Percentiles rank a stretch among this genome's conserved stretches.
Conservation (phyloP, 208 protist genomes). For the Leishmania major region DNA sequence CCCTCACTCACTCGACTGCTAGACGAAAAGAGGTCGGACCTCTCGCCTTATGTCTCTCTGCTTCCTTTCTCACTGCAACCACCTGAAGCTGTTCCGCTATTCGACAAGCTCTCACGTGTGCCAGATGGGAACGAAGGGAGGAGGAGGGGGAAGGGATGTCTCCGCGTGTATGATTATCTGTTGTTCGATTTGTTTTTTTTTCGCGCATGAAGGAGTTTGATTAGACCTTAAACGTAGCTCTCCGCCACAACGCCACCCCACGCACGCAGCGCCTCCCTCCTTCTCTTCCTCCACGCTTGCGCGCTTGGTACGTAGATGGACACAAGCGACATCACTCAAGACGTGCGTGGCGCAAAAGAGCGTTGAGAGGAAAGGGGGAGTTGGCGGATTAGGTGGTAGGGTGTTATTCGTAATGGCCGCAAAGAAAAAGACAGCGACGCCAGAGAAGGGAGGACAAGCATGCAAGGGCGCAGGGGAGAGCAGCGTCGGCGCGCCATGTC, state of each 20-base stretch:
- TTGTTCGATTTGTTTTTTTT: constrained; percentile 4
- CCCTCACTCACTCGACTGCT: neutral
- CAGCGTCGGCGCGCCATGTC: neutral
- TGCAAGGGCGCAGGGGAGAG: neutral
- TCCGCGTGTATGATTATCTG: neutral
- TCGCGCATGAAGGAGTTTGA: neutral
- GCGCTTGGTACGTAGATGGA: neutral
- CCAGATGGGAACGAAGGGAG: neutral
- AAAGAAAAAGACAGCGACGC: constrained; percentile 27
- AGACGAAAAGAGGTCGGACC: neutral
- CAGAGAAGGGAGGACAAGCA: neutral
- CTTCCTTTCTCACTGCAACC: neutral
- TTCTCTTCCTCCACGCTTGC: neutral
- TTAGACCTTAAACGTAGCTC: constrained; percentile 11
- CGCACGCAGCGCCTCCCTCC: neutral
- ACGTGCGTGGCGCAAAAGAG: neutral
- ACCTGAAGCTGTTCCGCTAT: neutral
- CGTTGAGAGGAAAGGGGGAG: neutral
- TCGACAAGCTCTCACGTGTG: neutral
- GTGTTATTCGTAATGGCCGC: neutral
- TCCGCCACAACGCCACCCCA: constrained; percentile 7
- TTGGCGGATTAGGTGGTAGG: neutral
- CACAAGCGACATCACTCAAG: neutral
- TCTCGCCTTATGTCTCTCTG: neutral
- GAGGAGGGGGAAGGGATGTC: neutral